Evolutionary conservation across 305 asterid species (phyloP).

Genomic region (Fraxinus albicans): DNA sequence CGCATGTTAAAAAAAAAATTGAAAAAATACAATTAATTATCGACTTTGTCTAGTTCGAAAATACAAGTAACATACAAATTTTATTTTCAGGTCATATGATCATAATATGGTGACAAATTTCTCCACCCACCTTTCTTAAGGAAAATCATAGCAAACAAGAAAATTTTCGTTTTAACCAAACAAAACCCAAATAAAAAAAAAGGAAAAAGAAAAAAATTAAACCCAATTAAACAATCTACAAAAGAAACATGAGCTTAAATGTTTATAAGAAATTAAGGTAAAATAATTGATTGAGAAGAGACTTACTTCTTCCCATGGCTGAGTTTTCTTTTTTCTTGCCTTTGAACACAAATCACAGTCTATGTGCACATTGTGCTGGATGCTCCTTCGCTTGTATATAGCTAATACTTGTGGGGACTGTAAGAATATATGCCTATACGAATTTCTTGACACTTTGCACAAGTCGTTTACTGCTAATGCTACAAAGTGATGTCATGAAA

Average conservation of each 20-base stretch:
- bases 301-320: slow-evolving; percentile 23
- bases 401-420: not conserved
- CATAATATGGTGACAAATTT: not conserved
- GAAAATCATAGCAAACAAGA: not conserved
- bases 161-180: not conserved
- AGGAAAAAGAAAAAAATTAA: not conserved
- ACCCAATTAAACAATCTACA: not conserved
- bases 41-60: not conserved
- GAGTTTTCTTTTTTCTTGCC: not conserved
- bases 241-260: not conserved
- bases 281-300: not conserved
- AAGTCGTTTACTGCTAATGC: not conserved
- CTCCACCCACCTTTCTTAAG: not conserved
- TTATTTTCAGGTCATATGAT: not conserved
- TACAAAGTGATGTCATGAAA: not conserved
- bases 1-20: not conserved
- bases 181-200: not conserved
- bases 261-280: not conserved
- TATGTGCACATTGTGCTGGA: not conserved
- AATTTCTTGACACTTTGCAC: not conserved
- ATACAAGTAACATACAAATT: not conserved
- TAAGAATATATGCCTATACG: not conserved
- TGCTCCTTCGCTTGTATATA: not conserved
- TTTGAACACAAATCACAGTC: not conserved
- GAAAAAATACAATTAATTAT: too few species aligned